Evolutionary conservation across 768 basidiomycete genomes (phyloP).

Genomic region (Candolleomyces aberdarensis): DNA sequence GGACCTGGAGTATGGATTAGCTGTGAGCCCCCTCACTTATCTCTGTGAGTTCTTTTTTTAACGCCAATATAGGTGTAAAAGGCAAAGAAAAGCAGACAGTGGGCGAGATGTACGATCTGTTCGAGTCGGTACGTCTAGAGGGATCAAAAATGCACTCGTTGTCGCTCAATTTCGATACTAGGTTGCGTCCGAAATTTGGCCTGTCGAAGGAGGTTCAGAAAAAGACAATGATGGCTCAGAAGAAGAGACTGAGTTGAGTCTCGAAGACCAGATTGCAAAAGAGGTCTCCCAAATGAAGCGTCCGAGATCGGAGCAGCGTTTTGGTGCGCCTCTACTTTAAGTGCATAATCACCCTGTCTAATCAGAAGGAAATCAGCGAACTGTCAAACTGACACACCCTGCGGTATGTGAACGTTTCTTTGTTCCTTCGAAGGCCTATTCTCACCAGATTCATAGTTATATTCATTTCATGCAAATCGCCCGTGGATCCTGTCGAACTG

Average conservation of each 20-base stretch:
- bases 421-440: neutral
- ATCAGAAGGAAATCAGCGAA: slow-evolving; percentile 43
- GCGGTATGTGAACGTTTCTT: slow-evolving; percentile 44
- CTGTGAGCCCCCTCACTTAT: neutral
- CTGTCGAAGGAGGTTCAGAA: slow-evolving; percentile 27
- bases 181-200: slow-evolving; percentile 76
- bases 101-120: slow-evolving; percentile 74
- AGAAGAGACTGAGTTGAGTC: slow-evolving; percentile 36
- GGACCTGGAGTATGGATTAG: no score
- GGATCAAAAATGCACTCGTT: neutral
- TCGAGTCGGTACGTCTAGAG: slow-evolving; percentile 58
- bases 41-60: neutral
- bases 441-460: slow-evolving; percentile 45
- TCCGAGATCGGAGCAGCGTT: slow-evolving; percentile 58
- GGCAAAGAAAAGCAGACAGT: slow-evolving; percentile 80
- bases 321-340: slow-evolving; percentile 41
- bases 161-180: slow-evolving; percentile 23
- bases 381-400: slow-evolving; percentile 77
- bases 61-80: slow-evolving; percentile 47
- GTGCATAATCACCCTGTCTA: neutral
- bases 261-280: slow-evolving; percentile 69
- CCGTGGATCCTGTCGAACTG: slow-evolving; percentile 73
- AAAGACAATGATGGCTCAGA: slow-evolving; percentile 29
- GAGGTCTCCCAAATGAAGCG: slow-evolving; percentile 72
- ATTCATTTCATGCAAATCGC: slow-evolving; percentile 77